Evolutionary conservation across 2,329 filamentous ascomycete species (phyloP).

Genomic region (Exophiala spinifera): DNA sequence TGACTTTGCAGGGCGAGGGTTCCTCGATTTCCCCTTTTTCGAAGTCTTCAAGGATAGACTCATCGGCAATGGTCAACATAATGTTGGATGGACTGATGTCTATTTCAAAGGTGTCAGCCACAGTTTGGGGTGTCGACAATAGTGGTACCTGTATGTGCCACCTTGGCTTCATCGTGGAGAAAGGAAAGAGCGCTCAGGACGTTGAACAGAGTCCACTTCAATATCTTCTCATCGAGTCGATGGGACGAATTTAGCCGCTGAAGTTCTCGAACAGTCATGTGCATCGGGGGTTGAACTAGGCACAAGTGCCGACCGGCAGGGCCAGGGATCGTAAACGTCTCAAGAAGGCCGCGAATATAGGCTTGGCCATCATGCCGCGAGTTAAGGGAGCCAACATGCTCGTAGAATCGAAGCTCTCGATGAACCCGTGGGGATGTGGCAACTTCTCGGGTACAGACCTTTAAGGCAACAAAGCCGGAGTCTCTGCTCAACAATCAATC

Average conservation of each 20-base stretch:
- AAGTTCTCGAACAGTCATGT: conserved; percentile 19
- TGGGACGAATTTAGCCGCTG: background rate
- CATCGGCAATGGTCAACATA: conserved; percentile 32
- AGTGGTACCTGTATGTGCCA: conserved; percentile 3
- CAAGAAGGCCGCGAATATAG: conserved; percentile 34
- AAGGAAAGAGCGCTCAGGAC: conserved; percentile 8
- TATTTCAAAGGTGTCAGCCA: conserved; percentile 7
- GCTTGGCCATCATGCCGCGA: conserved; percentile 33
- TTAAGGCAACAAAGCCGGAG: conserved; percentile 21
- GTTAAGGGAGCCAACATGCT: conserved; percentile 27
- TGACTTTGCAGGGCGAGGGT: conserved; percentile 30
- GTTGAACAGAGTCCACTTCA: conserved; percentile 7
- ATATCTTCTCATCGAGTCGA: conserved; percentile 2
- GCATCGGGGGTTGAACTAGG: conserved; percentile 34
- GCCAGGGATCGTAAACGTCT: conserved; percentile 36
- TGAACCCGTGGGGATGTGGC: conserved; percentile 18
- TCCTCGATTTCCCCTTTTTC: conserved; percentile 31
- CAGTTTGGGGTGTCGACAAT: too few species aligned
- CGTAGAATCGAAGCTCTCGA: conserved; percentile 19
- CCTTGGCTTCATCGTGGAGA: conserved; percentile 5
- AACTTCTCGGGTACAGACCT: conserved; percentile 17
- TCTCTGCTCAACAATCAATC: conserved; percentile 25
- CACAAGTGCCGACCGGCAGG: conserved; percentile 34
- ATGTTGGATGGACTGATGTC: conserved; percentile 36
- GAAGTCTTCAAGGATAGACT: conserved; percentile 31